These are phyloP conservation scores for Solanum chilense DNA, from an alignment of 257 asterid genomes.

Conservation along the genomic window DNA sequence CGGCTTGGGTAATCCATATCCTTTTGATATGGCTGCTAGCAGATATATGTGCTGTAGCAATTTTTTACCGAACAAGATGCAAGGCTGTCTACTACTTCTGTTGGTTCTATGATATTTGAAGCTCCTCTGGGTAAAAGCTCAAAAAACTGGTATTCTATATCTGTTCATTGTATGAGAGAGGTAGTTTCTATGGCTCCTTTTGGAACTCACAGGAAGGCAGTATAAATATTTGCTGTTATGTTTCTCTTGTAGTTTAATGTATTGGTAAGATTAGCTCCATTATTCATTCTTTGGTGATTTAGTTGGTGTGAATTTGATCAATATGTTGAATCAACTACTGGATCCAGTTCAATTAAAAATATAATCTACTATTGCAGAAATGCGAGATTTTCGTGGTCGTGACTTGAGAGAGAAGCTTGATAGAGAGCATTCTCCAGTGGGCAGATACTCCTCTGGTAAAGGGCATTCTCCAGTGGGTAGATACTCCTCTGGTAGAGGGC, in stretches of 20 bases:
- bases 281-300: slow-evolving; percentile 16
- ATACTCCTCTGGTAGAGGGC: slow-evolving; percentile 39
- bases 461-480: slow-evolving; percentile 56
- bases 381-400: slow-evolving; percentile 48
- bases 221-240: slow-evolving; percentile 48
- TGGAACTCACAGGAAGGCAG: slow-evolving; percentile 61
- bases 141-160: slow-evolving; percentile 35
- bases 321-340: not conserved
- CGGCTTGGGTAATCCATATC: slow-evolving; percentile 20
- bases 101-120: slow-evolving; percentile 45
- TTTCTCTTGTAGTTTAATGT: slow-evolving; percentile 41
- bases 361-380: slow-evolving; percentile 36
- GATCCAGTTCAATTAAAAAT: not conserved
- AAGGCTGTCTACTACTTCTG: slow-evolving; percentile 39
- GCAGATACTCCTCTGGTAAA: slow-evolving; percentile 26
- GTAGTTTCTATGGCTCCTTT: slow-evolving; percentile 45
- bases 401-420: slow-evolving; percentile 85
- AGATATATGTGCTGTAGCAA: slow-evolving; percentile 31
- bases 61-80: slow-evolving; percentile 26
- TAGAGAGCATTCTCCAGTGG: slow-evolving; percentile 56
- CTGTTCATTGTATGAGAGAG: slow-evolving; percentile 37
- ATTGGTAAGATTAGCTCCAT: slow-evolving; percentile 56
- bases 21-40: slow-evolving; percentile 23
- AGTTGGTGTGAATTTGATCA: slow-evolving; percentile 1
- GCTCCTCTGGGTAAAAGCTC: slow-evolving; percentile 38